Base-by-base conservation (phyloP, 768 basidiomycete species). In the Boletus sp. region DNA sequence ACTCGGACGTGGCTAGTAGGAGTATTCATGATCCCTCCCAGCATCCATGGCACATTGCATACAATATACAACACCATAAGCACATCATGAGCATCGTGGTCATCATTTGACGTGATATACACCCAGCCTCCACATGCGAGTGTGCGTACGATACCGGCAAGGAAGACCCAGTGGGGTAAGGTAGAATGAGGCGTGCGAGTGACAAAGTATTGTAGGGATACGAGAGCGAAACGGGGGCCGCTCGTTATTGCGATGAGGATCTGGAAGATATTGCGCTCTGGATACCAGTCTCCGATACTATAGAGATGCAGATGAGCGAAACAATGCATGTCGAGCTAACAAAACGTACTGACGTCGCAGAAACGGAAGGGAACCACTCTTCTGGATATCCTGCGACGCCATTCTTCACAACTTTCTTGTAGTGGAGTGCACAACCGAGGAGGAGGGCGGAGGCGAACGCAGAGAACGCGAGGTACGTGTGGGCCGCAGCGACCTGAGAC, bases 321-420 rank as follows among this genome's bases (percentile, higher is more conserved):
- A 47, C 9, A 10, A 23, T 27, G 40, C 9, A 21, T 14, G 25
- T 25, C 38, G 8, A 41, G n/a, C 2, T 9, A 11, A 50, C 4
- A 9, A 23, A 37, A 17, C 1, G 2, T 27, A 76, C 85, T 57
- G 66, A 88, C 85, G 89, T 87, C 13, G 88, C 85, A 37, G 89
- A 90, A 9, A 96, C 93, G 5, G 90, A 93, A 7, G 93, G 93
- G 59, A 90, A 90, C 88, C 88, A 94, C 66, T 96, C 93, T 45
- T 91, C 73, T 0, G 93, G 93, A 63, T 87, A 95, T 14, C 79
- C 84, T 46, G 88, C 87, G 11, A 94, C 80, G 14, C 78, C 82
- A 65, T 96, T 96, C 75, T 88, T 90, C 35, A 93, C 90, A 29
- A 96, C 83, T 65, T 87, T 87, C 59, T 81, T 80, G 75, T 87